phyloP scores from a whole-genome alignment of 441 rosid genomes.

The Populus hybrid region DNA sequence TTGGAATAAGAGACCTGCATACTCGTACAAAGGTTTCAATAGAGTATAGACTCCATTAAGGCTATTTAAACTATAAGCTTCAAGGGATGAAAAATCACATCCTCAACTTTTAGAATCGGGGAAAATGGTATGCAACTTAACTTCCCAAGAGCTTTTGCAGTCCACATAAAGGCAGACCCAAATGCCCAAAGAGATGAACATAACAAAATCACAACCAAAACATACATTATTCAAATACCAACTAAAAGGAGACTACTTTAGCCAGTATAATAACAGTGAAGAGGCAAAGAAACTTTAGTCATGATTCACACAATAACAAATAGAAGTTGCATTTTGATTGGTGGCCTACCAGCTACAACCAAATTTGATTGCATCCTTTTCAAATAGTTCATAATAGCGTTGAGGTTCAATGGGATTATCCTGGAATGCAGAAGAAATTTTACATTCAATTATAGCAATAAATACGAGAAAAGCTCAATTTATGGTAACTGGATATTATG shows the following conservation, averaged over 20 bases:
- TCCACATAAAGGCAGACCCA: neutral
- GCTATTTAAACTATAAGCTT: neutral
- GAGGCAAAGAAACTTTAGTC: neutral
- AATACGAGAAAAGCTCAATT: slow-evolving; percentile 1
- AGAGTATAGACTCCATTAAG: neutral
- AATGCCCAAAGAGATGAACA: neutral
- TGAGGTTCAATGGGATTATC: slow-evolving; percentile 82
- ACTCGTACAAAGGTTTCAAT: too few relatives aligned
- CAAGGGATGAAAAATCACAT: neutral
- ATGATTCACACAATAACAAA: neutral
- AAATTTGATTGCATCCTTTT: slow-evolving; percentile 85
- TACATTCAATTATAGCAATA: slow-evolving; percentile 10
- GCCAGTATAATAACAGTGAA: neutral
- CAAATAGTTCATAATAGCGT: slow-evolving; percentile 84
- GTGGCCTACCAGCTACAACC: slow-evolving; percentile 83
- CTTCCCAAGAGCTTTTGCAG: neutral
- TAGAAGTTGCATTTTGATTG: neutral
- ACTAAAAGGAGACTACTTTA: neutral
- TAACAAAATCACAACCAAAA: neutral
- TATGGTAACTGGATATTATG: slow-evolving; percentile 14
- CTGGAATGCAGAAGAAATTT: slow-evolving; percentile 42
- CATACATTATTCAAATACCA: neutral
- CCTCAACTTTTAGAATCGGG: neutral
- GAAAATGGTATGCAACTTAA: neutral
- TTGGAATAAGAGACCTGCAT: too few relatives aligned